Evolutionary conservation across 2,329 filamentous ascomycete species (phyloP).

Genomic region (Septoria petroselini): DNA sequence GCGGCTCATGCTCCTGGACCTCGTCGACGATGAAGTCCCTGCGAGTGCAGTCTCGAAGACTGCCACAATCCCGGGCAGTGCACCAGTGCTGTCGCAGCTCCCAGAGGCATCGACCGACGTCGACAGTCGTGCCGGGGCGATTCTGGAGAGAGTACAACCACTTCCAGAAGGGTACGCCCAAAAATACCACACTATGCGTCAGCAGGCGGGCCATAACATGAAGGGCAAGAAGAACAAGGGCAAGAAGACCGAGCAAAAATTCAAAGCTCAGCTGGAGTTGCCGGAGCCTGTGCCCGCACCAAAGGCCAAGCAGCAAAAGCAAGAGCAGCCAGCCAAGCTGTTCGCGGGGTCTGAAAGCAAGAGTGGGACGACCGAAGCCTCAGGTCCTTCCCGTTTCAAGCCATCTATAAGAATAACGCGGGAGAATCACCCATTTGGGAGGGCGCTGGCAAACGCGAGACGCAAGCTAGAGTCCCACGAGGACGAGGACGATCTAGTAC

Average conservation of each 20-base stretch:
- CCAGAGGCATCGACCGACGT: too few species aligned
- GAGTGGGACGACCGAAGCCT: background rate
- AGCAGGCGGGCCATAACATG: slow-evolving; percentile 15
- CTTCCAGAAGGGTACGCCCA: slow-evolving; percentile 5
- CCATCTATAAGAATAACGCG: slow-evolving; percentile 11
- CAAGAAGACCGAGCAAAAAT: slow-evolving; percentile 11
- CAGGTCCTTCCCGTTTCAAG: background rate
- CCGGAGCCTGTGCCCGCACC: slow-evolving; percentile 12
- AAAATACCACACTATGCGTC: slow-evolving; percentile 22
- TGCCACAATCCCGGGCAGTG: too few species aligned
- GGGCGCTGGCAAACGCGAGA: slow-evolving; percentile 7
- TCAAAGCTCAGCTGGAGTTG: slow-evolving; percentile 15
- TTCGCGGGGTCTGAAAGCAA: background rate
- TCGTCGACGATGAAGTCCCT: too few species aligned
- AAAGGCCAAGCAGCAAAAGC: slow-evolving; percentile 8
- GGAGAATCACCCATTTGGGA: slow-evolving; percentile 17
- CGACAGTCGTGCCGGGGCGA: slow-evolving; percentile 11
- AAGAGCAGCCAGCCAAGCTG: background rate
- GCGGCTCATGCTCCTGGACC: too few species aligned
- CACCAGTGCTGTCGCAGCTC: background rate
- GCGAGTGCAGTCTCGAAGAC: too few species aligned
- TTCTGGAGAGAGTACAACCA: slow-evolving; percentile 17
- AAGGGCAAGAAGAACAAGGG: slow-evolving; percentile 15
- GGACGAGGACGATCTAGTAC: slow-evolving; percentile 10
- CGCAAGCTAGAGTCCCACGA: slow-evolving; percentile 1